A percentile compares a stretch with the other conserved stretches of the same genome.
phyloP scores from a whole-genome alignment of 371 early-diverging fungal genomes.

The Syncephalastrum contaminatum region DNA sequence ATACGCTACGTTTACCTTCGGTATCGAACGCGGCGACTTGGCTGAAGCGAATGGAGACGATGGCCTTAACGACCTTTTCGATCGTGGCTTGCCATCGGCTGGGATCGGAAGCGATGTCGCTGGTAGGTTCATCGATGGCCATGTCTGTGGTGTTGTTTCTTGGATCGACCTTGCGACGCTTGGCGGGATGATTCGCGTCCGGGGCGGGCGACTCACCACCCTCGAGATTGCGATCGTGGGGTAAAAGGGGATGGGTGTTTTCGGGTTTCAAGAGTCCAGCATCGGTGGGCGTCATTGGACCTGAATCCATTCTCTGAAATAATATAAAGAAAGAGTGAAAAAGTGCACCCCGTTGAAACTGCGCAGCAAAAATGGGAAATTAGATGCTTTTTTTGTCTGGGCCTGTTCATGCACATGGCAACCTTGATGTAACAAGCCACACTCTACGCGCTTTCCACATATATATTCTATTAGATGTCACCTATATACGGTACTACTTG shows the following conservation, averaged over 20 bases:
- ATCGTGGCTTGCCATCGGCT: conserved; percentile 64
- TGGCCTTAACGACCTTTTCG: conserved; percentile 70
- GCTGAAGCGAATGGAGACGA: conserved; percentile 76
- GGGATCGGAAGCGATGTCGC: conserved; percentile 22
- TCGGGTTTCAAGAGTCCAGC: too few relatives aligned
- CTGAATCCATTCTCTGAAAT: too few relatives aligned
- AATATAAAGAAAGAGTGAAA: too few relatives aligned
- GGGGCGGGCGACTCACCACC: conserved; percentile 44
- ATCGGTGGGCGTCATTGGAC: too few relatives aligned
- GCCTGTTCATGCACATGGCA: too few relatives aligned
- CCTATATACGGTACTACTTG: too few relatives aligned
- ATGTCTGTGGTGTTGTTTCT: conserved; percentile 10
- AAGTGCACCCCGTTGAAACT: too few relatives aligned
- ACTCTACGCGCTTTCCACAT: too few relatives aligned
- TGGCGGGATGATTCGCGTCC: conserved; percentile 25
- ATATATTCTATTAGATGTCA: too few relatives aligned
- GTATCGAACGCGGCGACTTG: conserved; percentile 81
- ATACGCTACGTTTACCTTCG: conserved; percentile 73
- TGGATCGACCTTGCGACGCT: conserved; percentile 28
- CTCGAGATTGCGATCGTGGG: conserved; percentile 38
- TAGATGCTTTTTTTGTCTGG: too few relatives aligned
- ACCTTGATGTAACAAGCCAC: too few relatives aligned
- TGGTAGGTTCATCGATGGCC: conserved; percentile 3
- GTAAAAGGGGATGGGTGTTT: conserved; percentile 7
- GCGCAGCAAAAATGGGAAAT: too few relatives aligned